Evolutionary conservation across 441 rosid genomes (phyloP), one percentile per base, ranked within the genome.

Genomic region (Aquilaria agallochum): DNA sequence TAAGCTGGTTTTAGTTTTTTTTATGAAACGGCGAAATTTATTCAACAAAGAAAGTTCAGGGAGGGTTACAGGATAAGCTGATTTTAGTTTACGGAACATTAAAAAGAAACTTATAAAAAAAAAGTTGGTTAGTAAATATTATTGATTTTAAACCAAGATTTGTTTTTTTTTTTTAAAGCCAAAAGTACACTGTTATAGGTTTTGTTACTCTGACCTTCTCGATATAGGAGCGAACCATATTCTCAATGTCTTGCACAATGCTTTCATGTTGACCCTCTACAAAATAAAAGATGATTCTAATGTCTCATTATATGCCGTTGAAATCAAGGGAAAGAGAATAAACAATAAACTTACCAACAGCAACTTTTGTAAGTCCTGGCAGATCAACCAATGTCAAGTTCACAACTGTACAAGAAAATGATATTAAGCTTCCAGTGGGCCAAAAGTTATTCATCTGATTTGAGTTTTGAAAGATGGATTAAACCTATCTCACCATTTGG

Each of bases 311-410:
- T 8, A 36, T 36, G 7, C 7, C 5, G 42, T 36, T 3, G 42
- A 3, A 36, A 36, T 36, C 7, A 36, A 8, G 3, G 42, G 42
- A 36, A 36, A 36, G 42, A 36, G 5, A 36, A 36, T 8, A 36
- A 36, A 36, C 42, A 55, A 65, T 56, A 57, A 55, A 68, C 89
- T 78, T 65, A 94, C 99, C 97, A 60, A 94, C 86, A 74, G 98
- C 98, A 62, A 94, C 94, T 82, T 94, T 94, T 56, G 98, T 94
- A 60, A 94, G 92, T 55, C 97, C 97, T 56, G 98, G 97, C 74
- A 90, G 98, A 78, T 94, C 98, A 54, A 94, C 64, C 76, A 94
- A 75, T 53, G 98, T 94, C 87, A 90, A 75, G 81, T 94, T 94
- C 65, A 90, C 98, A 78, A 94, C 98, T 90, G 27, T 20, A 77